phyloP scores from a whole-genome alignment of 768 basidiomycete species.

The Podaxis sp. region DNA sequence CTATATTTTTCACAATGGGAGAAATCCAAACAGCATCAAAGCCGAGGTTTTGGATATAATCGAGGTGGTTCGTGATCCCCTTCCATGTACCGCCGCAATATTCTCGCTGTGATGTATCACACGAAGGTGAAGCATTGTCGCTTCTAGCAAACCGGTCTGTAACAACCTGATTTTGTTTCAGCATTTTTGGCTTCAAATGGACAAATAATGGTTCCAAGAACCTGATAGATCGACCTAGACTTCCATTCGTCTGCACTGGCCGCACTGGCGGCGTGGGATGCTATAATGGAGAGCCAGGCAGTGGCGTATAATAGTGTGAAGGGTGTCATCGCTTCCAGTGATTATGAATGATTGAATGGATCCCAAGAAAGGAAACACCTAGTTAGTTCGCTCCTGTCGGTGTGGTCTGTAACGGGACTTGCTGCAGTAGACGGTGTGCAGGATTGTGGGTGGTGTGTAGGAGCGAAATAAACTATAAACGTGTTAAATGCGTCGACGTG shows the following conservation, averaged over 20 bases:
- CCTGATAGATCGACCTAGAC: slow-evolving; percentile 23
- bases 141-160: slow-evolving; percentile 66
- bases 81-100: slow-evolving; percentile 75
- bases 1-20: slow-evolving; percentile 61
- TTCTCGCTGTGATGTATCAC: slow-evolving; percentile 31
- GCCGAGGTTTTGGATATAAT: slow-evolving; percentile 71
- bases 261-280: neutral
- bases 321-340: neutral
- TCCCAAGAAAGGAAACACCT: neutral
- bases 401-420: neutral
- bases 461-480: neutral
- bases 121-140: slow-evolving; percentile 31
- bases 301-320: neutral
- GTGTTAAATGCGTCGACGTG: neutral
- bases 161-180: slow-evolving; percentile 35
- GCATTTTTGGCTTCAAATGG: neutral
- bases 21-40: slow-evolving; percentile 80
- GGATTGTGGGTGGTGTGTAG: too few species aligned
- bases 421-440: neutral
- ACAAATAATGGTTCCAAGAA: neutral
- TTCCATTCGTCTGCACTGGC: slow-evolving; percentile 18
- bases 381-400: neutral
- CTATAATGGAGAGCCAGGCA: neutral
- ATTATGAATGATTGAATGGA: neutral
- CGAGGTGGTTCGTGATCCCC: slow-evolving; percentile 57